These are phyloP conservation scores for Farysia itapuensis DNA, from an alignment of 1,284 basidiomycete species.

Conservation along the genomic window DNA sequence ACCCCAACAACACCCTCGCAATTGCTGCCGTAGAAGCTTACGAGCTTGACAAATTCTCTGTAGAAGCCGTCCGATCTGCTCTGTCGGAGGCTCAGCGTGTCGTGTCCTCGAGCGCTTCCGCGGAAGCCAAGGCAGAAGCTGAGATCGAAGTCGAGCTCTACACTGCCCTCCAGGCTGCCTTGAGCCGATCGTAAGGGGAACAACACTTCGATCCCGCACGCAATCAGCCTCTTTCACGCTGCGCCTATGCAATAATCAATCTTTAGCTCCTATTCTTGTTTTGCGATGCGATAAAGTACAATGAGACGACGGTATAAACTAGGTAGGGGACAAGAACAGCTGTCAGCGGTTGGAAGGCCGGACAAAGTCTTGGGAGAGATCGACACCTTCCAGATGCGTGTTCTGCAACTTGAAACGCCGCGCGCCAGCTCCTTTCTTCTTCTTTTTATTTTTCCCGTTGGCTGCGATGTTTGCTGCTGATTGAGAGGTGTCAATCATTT, in stretches of 20 bases:
- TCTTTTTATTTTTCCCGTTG: slow-evolving; percentile 38
- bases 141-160: slow-evolving; percentile 94
- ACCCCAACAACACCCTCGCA: slow-evolving; percentile 93
- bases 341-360: too few species aligned
- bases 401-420: slow-evolving; percentile 73
- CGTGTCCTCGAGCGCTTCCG: slow-evolving; percentile 77
- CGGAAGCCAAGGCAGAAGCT: slow-evolving; percentile 91
- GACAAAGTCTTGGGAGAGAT: slow-evolving; percentile 69
- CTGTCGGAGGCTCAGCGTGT: slow-evolving; percentile 87
- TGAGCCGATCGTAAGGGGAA: slow-evolving; percentile 60
- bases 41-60: slow-evolving; percentile 84
- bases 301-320: too few species aligned
- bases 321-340: too few species aligned
- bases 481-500: slow-evolving; percentile 41
- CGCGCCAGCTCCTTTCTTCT: slow-evolving; percentile 39
- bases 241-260: too few species aligned
- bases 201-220: too few species aligned
- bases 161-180: slow-evolving; percentile 86
- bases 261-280: too few species aligned
- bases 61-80: slow-evolving; percentile 83
- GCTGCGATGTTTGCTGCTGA: slow-evolving; percentile 21
- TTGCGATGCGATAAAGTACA: too few species aligned
- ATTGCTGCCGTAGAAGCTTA: slow-evolving; percentile 98
- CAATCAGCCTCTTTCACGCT: too few species aligned
- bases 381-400: slow-evolving; percentile 77